These are phyloP conservation scores for Fusarium verrucosum DNA, from an alignment of 2,329 filamentous ascomycete species.

Conservation along the genomic window DNA sequence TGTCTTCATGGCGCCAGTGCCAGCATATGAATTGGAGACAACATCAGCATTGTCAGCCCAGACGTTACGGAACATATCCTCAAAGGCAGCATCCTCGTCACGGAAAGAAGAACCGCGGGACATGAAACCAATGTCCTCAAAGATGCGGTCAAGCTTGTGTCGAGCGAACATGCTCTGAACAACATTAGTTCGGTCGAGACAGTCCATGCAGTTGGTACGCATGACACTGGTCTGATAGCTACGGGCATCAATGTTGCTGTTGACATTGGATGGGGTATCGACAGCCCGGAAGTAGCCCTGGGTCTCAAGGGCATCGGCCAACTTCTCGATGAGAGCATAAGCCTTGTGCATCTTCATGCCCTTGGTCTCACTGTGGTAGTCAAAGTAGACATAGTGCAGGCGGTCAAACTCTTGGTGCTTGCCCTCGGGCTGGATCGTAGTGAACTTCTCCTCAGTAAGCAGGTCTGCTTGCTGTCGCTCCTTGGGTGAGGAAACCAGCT, in stretches of 20 bases:
- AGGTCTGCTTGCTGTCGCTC: constrained; percentile 73
- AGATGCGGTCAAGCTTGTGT: constrained; percentile 87
- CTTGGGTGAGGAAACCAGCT: constrained; percentile 73
- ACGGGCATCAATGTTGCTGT: constrained; percentile 80
- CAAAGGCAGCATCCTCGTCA: constrained; percentile 80
- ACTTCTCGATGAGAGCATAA: constrained; percentile 82
- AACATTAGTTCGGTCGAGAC: constrained; percentile 95
- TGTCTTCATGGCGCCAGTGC: constrained; percentile 96
- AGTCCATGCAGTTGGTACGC: constrained; percentile 99
- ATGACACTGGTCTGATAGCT: constrained; percentile 88
- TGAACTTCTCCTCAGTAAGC: constrained; percentile 81
- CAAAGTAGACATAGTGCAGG: constrained; percentile 96
- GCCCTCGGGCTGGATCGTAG: constrained; percentile 73
- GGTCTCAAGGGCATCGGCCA: constrained; percentile 77
- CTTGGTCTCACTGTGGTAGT: constrained; percentile 98
- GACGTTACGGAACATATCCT: constrained; percentile 92
- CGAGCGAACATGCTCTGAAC: constrained; percentile 97
- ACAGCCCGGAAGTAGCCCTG: constrained; percentile 94
- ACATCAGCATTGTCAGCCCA: constrained; percentile 99
- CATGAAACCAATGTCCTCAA: constrained; percentile 84
- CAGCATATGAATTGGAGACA: constrained; percentile 91
- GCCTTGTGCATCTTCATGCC: constrained; percentile 93
- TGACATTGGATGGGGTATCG: constrained; percentile 77
- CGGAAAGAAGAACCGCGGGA: constrained; percentile 78
- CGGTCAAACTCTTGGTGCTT: constrained; percentile 75